Percentiles rank a stretch among this genome's conserved stretches.
Evolutionary conservation across 805 yeast genomes (phyloP).

Genomic region (Spencermartinsiella europaea): DNA sequence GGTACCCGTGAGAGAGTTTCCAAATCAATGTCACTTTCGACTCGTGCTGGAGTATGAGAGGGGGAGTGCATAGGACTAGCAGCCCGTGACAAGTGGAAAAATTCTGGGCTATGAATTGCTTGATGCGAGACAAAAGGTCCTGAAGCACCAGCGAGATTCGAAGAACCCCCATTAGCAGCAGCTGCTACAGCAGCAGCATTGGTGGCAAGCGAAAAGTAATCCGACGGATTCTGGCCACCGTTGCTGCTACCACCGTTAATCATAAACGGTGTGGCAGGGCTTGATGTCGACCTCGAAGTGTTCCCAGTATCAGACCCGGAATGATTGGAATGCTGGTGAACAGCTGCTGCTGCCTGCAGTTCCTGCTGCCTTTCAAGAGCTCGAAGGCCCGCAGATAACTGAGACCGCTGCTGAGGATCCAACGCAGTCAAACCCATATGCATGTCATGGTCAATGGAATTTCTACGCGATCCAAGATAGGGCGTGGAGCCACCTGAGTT

Average conservation of each 20-base stretch:
- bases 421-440: constrained; percentile 25
- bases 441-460: constrained; percentile 24
- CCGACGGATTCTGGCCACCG: neutral
- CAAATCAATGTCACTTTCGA: constrained; percentile 29
- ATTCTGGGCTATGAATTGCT: constrained; percentile 14
- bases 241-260: neutral
- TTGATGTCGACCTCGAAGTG: constrained; percentile 5
- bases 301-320: constrained; percentile 3
- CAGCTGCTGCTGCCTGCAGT: constrained; percentile 4
- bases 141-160: too few relatives aligned
- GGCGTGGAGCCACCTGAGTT: constrained; percentile 38
- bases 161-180: constrained; percentile 4
- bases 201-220: constrained; percentile 3
- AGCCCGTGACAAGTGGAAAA: constrained; percentile 14
- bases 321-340: neutral
- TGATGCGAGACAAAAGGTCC: constrained; percentile 4
- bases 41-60: constrained; percentile 1
- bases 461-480: constrained; percentile 29
- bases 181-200: constrained; percentile 14
- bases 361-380: constrained; percentile 32
- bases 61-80: constrained; percentile 13
- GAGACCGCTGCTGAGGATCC: constrained; percentile 32
- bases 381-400: constrained; percentile 35
- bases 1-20: constrained; percentile 66
- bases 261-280: constrained; percentile 2